phyloP scores from a whole-genome alignment of 2,329 filamentous ascomycete genomes.

The Pseudocercospora ulei region DNA sequence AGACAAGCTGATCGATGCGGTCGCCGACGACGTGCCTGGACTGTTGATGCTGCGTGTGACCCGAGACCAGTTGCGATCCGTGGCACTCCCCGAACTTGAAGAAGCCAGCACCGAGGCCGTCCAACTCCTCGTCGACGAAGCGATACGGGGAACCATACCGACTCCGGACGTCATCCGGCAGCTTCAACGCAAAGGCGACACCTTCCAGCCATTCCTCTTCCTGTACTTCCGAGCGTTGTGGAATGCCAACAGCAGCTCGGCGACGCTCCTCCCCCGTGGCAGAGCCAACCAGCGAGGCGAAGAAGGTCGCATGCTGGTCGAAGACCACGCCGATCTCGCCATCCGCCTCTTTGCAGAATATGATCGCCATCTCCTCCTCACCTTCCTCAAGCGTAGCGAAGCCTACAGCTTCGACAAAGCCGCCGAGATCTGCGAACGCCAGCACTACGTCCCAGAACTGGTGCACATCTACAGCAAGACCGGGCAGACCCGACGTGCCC shows the following conservation, averaged over 20 bases:
- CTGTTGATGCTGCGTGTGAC: constrained; percentile 82
- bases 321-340: constrained; percentile 77
- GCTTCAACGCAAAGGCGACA: constrained; percentile 52
- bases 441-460: constrained; percentile 79
- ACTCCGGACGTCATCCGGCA: constrained; percentile 70
- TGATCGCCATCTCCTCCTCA: constrained; percentile 69
- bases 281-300: constrained; percentile 32
- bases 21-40: constrained; percentile 79
- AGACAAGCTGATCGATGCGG: constrained; percentile 78
- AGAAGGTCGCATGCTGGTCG: constrained; percentile 58
- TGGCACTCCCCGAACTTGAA: constrained; percentile 61
- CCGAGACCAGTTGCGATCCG: constrained; percentile 55
- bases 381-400: constrained; percentile 70
- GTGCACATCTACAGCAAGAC: constrained; percentile 94
- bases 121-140: constrained; percentile 77
- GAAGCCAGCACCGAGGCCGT: constrained; percentile 74
- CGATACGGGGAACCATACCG: constrained; percentile 74
- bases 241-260: constrained; percentile 38
- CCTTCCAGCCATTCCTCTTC: constrained; percentile 65
- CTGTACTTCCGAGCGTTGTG: constrained; percentile 86
- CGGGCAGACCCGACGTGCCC: constrained; percentile 79
- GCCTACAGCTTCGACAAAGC: constrained; percentile 80
- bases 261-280: constrained; percentile 16
- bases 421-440: constrained; percentile 65
- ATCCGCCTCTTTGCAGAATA: constrained; percentile 79